phyloP scores from a whole-genome alignment of 2,329 filamentous ascomycete species.

The Zasmidium cellare region DNA sequence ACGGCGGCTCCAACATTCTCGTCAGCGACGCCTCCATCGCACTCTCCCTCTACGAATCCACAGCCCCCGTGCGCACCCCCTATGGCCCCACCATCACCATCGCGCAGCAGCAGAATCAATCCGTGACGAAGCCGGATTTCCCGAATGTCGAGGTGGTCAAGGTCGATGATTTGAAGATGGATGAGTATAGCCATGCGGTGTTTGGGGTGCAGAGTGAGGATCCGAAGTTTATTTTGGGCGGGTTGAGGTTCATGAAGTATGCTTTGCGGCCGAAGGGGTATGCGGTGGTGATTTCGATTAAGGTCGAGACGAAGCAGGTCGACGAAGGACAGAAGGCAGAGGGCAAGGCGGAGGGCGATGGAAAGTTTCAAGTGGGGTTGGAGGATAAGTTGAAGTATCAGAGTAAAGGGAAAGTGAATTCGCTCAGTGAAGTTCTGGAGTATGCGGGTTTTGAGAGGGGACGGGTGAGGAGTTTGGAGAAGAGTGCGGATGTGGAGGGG shows the following conservation, averaged over 20 bases:
- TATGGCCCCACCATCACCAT: slow-evolving; percentile 28
- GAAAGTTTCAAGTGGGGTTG: slow-evolving; percentile 21
- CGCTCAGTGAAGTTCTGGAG: slow-evolving; percentile 26
- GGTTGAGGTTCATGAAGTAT: slow-evolving; percentile 27
- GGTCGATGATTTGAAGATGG: slow-evolving; percentile 24
- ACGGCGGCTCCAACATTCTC: slow-evolving; percentile 25
- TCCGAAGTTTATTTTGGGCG: slow-evolving; percentile 25
- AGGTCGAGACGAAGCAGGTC: slow-evolving; percentile 18
- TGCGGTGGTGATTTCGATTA: slow-evolving; percentile 26
- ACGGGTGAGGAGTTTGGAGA: slow-evolving; percentile 25
- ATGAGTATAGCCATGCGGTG: slow-evolving; percentile 28
- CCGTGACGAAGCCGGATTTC: slow-evolving; percentile 7
- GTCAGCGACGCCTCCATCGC: slow-evolving; percentile 24
- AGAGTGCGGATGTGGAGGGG: slow-evolving; percentile 20
- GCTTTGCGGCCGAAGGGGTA: slow-evolving; percentile 29
- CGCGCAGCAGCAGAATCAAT: slow-evolving; percentile 18
- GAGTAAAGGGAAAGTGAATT: slow-evolving; percentile 21
- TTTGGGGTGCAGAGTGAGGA: slow-evolving; percentile 25
- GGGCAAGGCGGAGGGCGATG: slow-evolving; percentile 9
- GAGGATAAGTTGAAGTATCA: slow-evolving; percentile 30
- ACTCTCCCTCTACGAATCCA: slow-evolving; percentile 18
- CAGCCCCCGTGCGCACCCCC: slow-evolving; percentile 23
- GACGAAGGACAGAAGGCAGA: no score
- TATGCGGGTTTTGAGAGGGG: slow-evolving; percentile 32
- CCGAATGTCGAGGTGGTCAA: slow-evolving; percentile 19